phyloP scores from a whole-genome alignment of 2,329 filamentous ascomycete species.

The Grosmannia serpens region DNA sequence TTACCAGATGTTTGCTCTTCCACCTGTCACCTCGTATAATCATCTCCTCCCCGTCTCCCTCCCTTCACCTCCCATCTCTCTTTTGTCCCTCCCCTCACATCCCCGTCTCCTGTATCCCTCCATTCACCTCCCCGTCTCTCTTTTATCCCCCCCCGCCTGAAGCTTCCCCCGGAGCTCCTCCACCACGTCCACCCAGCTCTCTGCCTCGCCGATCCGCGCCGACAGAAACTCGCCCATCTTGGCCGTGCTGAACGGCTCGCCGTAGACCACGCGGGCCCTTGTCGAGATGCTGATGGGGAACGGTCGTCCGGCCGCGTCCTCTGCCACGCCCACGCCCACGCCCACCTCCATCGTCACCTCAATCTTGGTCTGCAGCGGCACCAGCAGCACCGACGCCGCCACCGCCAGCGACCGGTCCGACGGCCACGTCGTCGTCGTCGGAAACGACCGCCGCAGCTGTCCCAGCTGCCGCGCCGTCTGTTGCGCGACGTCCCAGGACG shows the following conservation, averaged over 20 bases:
- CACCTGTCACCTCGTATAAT: too few species aligned
- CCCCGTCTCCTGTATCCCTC: too few species aligned
- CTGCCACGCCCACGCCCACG: slow-evolving; percentile 14
- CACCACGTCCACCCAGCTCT: slow-evolving; percentile 42
- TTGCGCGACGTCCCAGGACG: slow-evolving; percentile 54
- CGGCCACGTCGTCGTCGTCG: slow-evolving; percentile 50
- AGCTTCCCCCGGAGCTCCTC: slow-evolving; percentile 44
- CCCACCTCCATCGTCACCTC: slow-evolving; percentile 46
- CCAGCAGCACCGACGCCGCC: slow-evolving; percentile 50
- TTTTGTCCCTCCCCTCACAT: too few species aligned
- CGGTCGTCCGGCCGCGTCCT: slow-evolving; percentile 22
- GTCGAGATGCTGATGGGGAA: slow-evolving; percentile 32
- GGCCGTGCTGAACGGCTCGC: slow-evolving; percentile 62
- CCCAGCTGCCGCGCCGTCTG: slow-evolving; percentile 48
- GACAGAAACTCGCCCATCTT: slow-evolving; percentile 65
- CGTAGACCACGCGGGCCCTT: slow-evolving; percentile 57
- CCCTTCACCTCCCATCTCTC: too few species aligned
- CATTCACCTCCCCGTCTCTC: background rate
- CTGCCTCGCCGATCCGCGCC: slow-evolving; percentile 33
- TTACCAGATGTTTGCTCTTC: too few species aligned
- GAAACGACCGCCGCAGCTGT: slow-evolving; percentile 50
- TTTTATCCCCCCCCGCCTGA: slow-evolving; percentile 34
- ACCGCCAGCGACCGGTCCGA: slow-evolving; percentile 55
- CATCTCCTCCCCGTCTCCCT: too few species aligned
- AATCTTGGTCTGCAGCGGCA: slow-evolving; percentile 56